These are phyloP conservation scores for Funneliformis geosporum DNA, from an alignment of 192 early-diverging fungal genomes.

Conservation along the genomic window DNA sequence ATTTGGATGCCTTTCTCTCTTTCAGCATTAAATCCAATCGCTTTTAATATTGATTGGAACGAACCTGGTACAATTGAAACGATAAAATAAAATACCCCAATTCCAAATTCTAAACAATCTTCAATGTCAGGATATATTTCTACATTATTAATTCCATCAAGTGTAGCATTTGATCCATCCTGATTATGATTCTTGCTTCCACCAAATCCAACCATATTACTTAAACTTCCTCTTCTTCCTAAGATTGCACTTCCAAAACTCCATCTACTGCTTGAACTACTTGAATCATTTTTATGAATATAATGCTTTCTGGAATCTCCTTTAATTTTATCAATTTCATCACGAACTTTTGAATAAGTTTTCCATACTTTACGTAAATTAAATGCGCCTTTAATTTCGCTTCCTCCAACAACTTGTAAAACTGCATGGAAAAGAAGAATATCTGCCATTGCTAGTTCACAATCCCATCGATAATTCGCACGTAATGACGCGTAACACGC, in stretches of 20 bases:
- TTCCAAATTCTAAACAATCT: conserved; percentile 44
- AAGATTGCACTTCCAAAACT: conserved; percentile 12
- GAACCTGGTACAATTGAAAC: conserved; percentile 36
- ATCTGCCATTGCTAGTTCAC: conserved; percentile 46
- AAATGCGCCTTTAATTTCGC: conserved; percentile 45
- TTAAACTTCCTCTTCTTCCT: conserved; percentile 20
- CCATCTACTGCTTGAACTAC: conserved; percentile 5
- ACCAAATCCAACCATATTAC: conserved; percentile 28
- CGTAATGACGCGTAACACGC: conserved; percentile 36
- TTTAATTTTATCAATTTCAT: conserved; percentile 42
- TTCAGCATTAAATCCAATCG: conserved; percentile 24
- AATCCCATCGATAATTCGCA: conserved; percentile 49
- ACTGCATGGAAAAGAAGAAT: conserved; percentile 42
- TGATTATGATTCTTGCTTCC: neutral
- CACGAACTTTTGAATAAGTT: conserved; percentile 43
- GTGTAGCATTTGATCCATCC: conserved; percentile 23
- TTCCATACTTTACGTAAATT: conserved; percentile 46
- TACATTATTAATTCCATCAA: conserved; percentile 38
- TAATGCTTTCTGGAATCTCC: conserved; percentile 32
- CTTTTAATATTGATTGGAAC: conserved; percentile 12
- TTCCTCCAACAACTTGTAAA: conserved; percentile 39
- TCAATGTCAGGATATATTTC: conserved; percentile 43
- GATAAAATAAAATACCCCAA: conserved; percentile 47
- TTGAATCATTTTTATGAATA: conserved; percentile 8
- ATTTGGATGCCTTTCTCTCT: conserved; percentile 12